Conservation (phyloP, 768 basidiomycete species). For the Punctularia strigosozonata region DNA sequence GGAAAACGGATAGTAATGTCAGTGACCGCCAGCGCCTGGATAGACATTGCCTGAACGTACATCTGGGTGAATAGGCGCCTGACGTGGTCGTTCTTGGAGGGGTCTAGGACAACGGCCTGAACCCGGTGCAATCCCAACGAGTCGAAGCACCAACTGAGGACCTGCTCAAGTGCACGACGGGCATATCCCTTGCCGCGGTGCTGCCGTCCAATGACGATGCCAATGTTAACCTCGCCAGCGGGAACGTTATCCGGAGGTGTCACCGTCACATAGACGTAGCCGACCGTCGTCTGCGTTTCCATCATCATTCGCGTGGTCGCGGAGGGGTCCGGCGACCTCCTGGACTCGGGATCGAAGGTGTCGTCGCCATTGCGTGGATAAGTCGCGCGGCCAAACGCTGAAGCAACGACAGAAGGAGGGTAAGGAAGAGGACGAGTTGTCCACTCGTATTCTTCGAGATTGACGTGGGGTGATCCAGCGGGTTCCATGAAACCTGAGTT, state of each 20-base stretch:
- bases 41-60: no score
- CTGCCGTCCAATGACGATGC: not conserved
- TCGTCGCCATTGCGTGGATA: no score
- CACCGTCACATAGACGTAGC: not conserved
- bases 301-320: no score
- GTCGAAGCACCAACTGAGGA: not conserved
- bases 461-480: not conserved
- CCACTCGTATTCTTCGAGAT: no score
- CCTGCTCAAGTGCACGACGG: not conserved
- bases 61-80: not conserved
- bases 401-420: no score
- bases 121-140: not conserved
- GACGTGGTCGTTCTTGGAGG: not conserved
- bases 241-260: not conserved
- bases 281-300: no score
- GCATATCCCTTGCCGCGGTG: not conserved
- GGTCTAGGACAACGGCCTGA: not conserved
- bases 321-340: no score
- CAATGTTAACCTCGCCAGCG: not conserved
- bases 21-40: no score
- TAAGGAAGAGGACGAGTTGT: no score
- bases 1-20: no score
- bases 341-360: no score
- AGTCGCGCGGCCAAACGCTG: no score
- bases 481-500: not conserved